Evolutionary conservation across 2,329 filamentous ascomycete genomes (phyloP).

Genomic region (Podosphaera xanthii): DNA sequence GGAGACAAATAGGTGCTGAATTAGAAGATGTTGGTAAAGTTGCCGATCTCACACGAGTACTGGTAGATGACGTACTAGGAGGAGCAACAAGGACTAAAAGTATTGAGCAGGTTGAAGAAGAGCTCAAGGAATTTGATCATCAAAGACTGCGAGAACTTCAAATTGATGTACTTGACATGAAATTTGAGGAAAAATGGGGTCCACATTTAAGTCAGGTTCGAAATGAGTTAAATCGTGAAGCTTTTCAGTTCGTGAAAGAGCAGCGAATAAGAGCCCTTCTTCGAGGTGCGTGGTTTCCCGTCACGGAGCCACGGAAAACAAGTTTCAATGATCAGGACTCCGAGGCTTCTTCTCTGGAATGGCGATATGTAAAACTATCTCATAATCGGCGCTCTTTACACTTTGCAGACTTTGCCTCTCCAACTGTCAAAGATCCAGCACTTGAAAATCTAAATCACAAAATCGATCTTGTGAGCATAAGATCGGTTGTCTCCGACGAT

Average conservation of each 20-base stretch:
- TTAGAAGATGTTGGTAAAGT: conserved; percentile 84
- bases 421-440: conserved; percentile 39
- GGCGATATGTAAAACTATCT: conserved; percentile 71
- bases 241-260: conserved; percentile 89
- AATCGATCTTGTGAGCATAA: conserved; percentile 69
- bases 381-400: conserved; percentile 81
- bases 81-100: conserved; percentile 63
- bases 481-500: conserved; percentile 84
- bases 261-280: conserved; percentile 80
- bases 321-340: conserved; percentile 18
- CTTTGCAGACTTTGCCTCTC: conserved; percentile 60
- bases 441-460: conserved; percentile 57
- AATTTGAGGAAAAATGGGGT: conserved; percentile 90
- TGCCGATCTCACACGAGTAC: conserved; percentile 68
- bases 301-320: conserved; percentile 19
- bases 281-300: conserved; percentile 66
- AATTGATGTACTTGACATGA: conserved; percentile 76
- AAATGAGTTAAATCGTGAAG: conserved; percentile 75
- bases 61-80: conserved; percentile 76
- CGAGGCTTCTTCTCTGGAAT: conserved; percentile 18
- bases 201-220: conserved; percentile 74
- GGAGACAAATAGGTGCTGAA: conserved; percentile 74
- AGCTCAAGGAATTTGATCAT: conserved; percentile 66
- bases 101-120: conserved; percentile 70
- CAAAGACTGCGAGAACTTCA: conserved; percentile 59